These are phyloP conservation scores for Populus simonii DNA, from an alignment of 345 rosid species.

Conservation along the genomic window DNA sequence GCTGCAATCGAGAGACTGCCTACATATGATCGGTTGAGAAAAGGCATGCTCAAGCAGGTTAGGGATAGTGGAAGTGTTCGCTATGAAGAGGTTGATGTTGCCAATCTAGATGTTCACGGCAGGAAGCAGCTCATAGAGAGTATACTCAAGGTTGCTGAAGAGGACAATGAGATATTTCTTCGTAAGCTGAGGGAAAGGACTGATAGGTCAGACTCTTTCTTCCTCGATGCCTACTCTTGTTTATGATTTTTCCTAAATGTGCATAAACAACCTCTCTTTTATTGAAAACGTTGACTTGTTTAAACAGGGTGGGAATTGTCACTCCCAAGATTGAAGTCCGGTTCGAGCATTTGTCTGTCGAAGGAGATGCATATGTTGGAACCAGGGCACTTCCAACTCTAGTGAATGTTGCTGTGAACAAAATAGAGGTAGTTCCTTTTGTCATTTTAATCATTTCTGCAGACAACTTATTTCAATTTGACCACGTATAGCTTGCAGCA, in stretches of 20 bases:
- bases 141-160: constrained; percentile 49
- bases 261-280: neutral
- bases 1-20: constrained; percentile 64
- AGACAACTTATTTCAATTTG: neutral
- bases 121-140: constrained; percentile 42
- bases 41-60: constrained; percentile 37
- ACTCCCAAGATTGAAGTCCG: constrained; percentile 51
- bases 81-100: constrained; percentile 46
- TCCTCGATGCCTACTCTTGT: neutral
- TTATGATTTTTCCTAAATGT: neutral
- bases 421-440: constrained; percentile 34
- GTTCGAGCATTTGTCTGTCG: constrained; percentile 39
- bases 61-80: constrained; percentile 35
- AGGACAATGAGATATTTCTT: constrained; percentile 54
- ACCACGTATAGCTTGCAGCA: neutral
- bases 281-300: neutral
- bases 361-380: constrained; percentile 60
- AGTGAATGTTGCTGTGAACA: constrained; percentile 37
- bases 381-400: constrained; percentile 56
- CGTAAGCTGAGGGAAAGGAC: constrained; percentile 43
- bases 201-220: constrained; percentile 36
- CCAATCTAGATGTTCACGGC: constrained; percentile 37
- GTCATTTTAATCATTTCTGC: neutral
- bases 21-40: constrained; percentile 46
- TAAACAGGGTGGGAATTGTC: constrained; percentile 49